Evolutionary conservation across 106 monocot species (phyloP).

Genomic region (Chionographis japonica): DNA sequence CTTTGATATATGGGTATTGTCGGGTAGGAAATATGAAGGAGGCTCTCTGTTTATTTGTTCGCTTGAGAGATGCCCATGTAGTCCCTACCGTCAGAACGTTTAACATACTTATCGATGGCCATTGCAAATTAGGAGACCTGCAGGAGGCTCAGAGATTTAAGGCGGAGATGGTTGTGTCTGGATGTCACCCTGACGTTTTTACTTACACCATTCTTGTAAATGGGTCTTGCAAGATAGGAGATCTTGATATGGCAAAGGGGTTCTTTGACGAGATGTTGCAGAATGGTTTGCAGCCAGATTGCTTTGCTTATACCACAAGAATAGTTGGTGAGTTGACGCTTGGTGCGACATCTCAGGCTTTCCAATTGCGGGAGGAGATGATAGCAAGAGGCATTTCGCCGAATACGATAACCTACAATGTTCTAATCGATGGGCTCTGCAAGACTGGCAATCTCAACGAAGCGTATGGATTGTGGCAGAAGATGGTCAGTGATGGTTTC

Average conservation of each 20-base stretch:
- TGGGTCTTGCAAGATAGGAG: conserved; percentile 50
- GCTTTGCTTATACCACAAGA: conserved; percentile 61
- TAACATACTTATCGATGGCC: conserved; percentile 74
- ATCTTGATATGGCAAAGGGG: conserved; percentile 49
- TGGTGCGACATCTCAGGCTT: conserved; percentile 34
- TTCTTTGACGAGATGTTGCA: conserved; percentile 80
- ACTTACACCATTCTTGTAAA: conserved; percentile 87
- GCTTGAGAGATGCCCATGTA: conserved; percentile 29
- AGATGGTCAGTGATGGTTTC: conserved; percentile 58
- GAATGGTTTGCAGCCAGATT: conserved; percentile 73
- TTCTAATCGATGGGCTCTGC: conserved; percentile 67
- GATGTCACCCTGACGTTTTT: conserved; percentile 56
- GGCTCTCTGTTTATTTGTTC: conserved; percentile 50
- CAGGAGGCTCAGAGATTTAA: conserved; percentile 54
- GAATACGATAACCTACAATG: conserved; percentile 68
- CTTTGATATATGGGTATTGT: conserved; percentile 84
- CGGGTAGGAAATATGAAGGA: conserved; percentile 43
- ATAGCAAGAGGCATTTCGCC: conserved; percentile 45
- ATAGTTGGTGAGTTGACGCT: conserved; percentile 69
- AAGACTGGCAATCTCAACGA: conserved; percentile 43
- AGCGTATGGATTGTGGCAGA: conserved; percentile 36
- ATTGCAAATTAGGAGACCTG: conserved; percentile 55
- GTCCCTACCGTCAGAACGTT: conserved; percentile 55
- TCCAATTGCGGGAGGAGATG: conserved; percentile 76
- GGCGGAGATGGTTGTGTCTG: conserved; percentile 56